These are phyloP conservation scores for Dicorynia guianensis DNA, from an alignment of 306 rosid species.

Conservation along the genomic window DNA sequence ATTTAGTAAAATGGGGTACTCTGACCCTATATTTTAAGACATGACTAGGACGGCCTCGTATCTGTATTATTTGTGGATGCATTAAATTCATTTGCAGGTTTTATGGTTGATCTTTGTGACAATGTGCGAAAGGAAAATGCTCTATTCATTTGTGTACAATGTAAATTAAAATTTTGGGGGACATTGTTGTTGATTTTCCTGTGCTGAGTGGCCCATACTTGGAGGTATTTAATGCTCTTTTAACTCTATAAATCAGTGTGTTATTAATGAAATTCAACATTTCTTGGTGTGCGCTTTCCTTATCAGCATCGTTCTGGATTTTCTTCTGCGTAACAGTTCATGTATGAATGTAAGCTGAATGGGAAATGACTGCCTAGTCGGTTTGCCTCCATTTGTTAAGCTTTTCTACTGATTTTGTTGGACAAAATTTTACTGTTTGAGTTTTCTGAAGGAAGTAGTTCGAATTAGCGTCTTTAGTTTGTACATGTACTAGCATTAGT, in stretches of 20 bases:
- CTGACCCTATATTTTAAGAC: slow-evolving; percentile 43
- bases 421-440: too few relatives aligned
- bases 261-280: slow-evolving; percentile 32
- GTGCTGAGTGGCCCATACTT: slow-evolving; percentile 23
- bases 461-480: too few relatives aligned
- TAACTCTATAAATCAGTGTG: slow-evolving; percentile 25
- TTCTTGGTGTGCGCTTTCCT: not conserved
- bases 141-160: slow-evolving; percentile 39
- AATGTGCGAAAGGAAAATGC: slow-evolving; percentile 19
- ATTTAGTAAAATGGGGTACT: slow-evolving; percentile 7
- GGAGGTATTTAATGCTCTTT: slow-evolving; percentile 23
- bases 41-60: slow-evolving; percentile 37
- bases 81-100: slow-evolving; percentile 31
- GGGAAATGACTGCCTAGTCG: not conserved
- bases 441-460: too few relatives aligned
- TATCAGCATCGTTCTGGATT: not conserved
- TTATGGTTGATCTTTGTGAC: slow-evolving; percentile 29
- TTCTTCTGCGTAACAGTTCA: not conserved
- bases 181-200: slow-evolving; percentile 24
- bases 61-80: slow-evolving; percentile 16
- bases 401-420: too few relatives aligned
- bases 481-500: too few relatives aligned
- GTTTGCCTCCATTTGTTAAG: not conserved
- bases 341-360: not conserved
- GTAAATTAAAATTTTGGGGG: slow-evolving; percentile 46